Conservation (phyloP, 768 basidiomycete genomes). For the Termitomyces sp. region DNA sequence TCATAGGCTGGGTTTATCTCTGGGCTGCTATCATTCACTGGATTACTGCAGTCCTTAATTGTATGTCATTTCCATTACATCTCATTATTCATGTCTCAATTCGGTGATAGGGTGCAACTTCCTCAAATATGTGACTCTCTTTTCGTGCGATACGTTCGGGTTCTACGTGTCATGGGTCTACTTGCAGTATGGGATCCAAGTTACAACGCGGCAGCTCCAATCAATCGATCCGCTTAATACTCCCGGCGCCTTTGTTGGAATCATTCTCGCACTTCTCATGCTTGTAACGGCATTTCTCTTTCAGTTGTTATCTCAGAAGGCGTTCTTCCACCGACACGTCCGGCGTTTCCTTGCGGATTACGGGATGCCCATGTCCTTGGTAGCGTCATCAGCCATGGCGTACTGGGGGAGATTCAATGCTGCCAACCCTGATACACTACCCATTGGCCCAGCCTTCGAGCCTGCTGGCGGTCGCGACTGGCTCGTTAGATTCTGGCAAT, state of each 20-base stretch:
- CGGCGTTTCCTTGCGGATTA: slow-evolving; percentile 82
- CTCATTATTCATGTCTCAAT: neutral
- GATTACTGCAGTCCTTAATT: slow-evolving; percentile 77
- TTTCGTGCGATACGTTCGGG: slow-evolving; percentile 90
- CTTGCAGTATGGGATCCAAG: slow-evolving; percentile 86
- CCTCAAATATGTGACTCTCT: slow-evolving; percentile 82
- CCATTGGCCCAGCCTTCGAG: slow-evolving; percentile 65
- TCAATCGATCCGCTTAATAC: slow-evolving; percentile 28
- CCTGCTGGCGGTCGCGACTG: slow-evolving; percentile 73
- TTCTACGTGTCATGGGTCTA: slow-evolving; percentile 93
- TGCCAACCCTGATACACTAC: slow-evolving; percentile 63
- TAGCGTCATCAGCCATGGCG: slow-evolving; percentile 73
- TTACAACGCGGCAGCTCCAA: slow-evolving; percentile 71
- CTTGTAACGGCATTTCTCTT: slow-evolving; percentile 74
- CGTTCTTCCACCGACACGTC: slow-evolving; percentile 71
- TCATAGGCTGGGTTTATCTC: slow-evolving; percentile 90
- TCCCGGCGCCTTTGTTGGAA: slow-evolving; percentile 57
- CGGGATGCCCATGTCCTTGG: slow-evolving; percentile 85
- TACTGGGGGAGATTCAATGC: slow-evolving; percentile 82
- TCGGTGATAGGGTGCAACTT: slow-evolving; percentile 67
- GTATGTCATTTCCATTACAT: slow-evolving; percentile 31
- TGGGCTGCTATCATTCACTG: slow-evolving; percentile 89
- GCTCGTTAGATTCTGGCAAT: slow-evolving; percentile 88
- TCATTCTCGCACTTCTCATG: slow-evolving; percentile 78
- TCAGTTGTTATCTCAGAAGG: slow-evolving; percentile 57